Evolutionary conservation across 805 yeast genomes (phyloP).

Genomic region (Hermanozyma aechmeae): DNA sequence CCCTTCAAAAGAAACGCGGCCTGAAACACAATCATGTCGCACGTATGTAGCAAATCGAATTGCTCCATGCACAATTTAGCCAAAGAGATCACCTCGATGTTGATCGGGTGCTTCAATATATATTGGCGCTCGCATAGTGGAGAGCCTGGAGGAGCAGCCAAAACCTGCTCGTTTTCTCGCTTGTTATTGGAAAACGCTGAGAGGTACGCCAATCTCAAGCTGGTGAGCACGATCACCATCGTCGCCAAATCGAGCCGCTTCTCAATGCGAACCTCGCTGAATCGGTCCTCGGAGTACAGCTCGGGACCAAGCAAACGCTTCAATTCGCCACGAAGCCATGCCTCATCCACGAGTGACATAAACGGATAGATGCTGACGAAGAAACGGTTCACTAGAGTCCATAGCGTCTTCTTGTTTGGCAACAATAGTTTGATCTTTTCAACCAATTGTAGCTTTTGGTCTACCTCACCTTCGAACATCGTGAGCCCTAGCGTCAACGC

Average conservation of each 20-base stretch:
- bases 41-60: constrained; percentile 14
- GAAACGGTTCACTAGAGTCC: constrained; percentile 9
- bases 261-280: constrained; percentile 19
- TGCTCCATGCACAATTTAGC: constrained; percentile 28
- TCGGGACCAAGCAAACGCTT: constrained; percentile 31
- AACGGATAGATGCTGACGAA: constrained; percentile 12
- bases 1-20: constrained; percentile 7
- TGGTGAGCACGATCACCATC: constrained; percentile 42
- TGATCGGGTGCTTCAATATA: constrained; percentile 20
- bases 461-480: constrained; percentile 19
- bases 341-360: constrained; percentile 14
- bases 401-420: constrained; percentile 9
- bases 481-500: constrained; percentile 27
- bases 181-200: constrained; percentile 23
- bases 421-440: constrained; percentile 10
- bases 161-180: constrained; percentile 6
- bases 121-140: constrained; percentile 12
- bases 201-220: constrained; percentile 47
- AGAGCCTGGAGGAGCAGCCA: constrained; percentile 1
- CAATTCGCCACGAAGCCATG: constrained; percentile 24
- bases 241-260: constrained; percentile 37
- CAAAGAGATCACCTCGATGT: constrained; percentile 18
- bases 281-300: constrained; percentile 4
- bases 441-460: constrained; percentile 14
- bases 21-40: constrained; percentile 8